Percentiles rank a stretch among this genome's conserved stretches.
phyloP scores from a whole-genome alignment of 495 filamentous ascomycete species.

The Mytilinidion resinicola region DNA sequence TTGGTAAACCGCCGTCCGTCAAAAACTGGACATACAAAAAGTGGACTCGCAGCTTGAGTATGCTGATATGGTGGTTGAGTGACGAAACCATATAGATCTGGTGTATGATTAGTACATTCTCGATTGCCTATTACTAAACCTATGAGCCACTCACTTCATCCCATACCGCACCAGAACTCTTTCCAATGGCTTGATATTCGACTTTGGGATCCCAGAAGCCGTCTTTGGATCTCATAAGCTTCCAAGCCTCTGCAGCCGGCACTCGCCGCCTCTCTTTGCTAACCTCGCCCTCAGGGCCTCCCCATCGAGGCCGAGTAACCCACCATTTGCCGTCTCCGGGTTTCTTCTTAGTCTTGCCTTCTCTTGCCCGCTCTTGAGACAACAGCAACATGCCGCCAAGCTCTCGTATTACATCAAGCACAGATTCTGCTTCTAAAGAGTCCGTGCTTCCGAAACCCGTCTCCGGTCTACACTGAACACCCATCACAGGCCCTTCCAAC shows the following conservation, averaged over 20 bases:
- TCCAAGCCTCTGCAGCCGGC: slow-evolving; percentile 34
- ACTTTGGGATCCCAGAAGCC: slow-evolving; percentile 71
- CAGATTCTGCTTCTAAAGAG: slow-evolving; percentile 33
- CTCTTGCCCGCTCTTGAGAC: slow-evolving; percentile 74
- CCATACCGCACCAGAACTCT: slow-evolving; percentile 41
- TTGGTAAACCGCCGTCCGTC: slow-evolving; percentile 29
- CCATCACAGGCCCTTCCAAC: slow-evolving; percentile 66
- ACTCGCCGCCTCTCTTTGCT: slow-evolving; percentile 27
- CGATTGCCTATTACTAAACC: background rate
- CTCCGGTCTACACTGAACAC: slow-evolving; percentile 54
- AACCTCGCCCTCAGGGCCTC: slow-evolving; percentile 38
- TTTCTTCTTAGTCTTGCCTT: slow-evolving; percentile 55
- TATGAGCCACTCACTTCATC: slow-evolving; percentile 48
- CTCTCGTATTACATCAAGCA: slow-evolving; percentile 56
- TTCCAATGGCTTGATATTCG: slow-evolving; percentile 67
- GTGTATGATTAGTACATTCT: background rate
- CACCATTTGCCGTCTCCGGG: slow-evolving; percentile 79
- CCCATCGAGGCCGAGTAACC: slow-evolving; percentile 67
- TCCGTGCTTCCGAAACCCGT: slow-evolving; percentile 42
- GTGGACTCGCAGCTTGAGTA: slow-evolving; percentile 70
- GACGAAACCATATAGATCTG: slow-evolving; percentile 78
- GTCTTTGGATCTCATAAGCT: slow-evolving; percentile 27
- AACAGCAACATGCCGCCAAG: slow-evolving; percentile 66
- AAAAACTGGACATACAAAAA: slow-evolving; percentile 54
- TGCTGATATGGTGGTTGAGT: slow-evolving; percentile 74